phyloP scores from a whole-genome alignment of 352 stramenopile genomes.

The Phytophthora quininea region DNA sequence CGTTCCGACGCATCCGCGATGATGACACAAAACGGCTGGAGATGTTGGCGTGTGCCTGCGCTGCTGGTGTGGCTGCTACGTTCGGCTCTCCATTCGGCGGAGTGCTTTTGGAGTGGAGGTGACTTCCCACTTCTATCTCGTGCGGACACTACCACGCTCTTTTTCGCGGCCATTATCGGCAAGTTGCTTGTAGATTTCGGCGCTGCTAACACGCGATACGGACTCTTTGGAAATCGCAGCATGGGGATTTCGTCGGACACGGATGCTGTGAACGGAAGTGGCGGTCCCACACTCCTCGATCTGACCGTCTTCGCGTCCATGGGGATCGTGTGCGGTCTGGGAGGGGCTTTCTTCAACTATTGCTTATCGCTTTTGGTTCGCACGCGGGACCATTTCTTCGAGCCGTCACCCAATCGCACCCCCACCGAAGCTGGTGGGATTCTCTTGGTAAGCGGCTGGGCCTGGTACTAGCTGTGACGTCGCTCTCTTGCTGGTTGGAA shows the following conservation, averaged over 20 bases:
- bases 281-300: constrained; percentile 52
- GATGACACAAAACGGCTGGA: constrained; percentile 82
- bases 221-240: constrained; percentile 74
- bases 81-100: constrained; percentile 87
- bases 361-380: constrained; percentile 71
- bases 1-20: constrained; percentile 77
- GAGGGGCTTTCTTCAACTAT: constrained; percentile 74
- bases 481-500: constrained; percentile 72
- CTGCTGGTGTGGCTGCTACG: constrained; percentile 83
- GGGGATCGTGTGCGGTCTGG: constrained; percentile 70
- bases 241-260: constrained; percentile 61
- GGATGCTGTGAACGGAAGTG: constrained; percentile 44
- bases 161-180: constrained; percentile 84
- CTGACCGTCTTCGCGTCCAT: constrained; percentile 69
- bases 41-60: constrained; percentile 83
- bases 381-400: constrained; percentile 57
- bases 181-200: constrained; percentile 70
- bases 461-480: constrained; percentile 60
- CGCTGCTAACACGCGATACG: constrained; percentile 65
- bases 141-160: constrained; percentile 80
- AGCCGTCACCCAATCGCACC: constrained; percentile 8
- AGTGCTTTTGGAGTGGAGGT: constrained; percentile 87
- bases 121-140: constrained; percentile 85
- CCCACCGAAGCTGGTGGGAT: constrained; percentile 41
- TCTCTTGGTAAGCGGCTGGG: constrained; percentile 64